These are phyloP conservation scores for Ophioceras dolichostomum DNA, from an alignment of 2,329 filamentous ascomycete species.

Conservation along the genomic window DNA sequence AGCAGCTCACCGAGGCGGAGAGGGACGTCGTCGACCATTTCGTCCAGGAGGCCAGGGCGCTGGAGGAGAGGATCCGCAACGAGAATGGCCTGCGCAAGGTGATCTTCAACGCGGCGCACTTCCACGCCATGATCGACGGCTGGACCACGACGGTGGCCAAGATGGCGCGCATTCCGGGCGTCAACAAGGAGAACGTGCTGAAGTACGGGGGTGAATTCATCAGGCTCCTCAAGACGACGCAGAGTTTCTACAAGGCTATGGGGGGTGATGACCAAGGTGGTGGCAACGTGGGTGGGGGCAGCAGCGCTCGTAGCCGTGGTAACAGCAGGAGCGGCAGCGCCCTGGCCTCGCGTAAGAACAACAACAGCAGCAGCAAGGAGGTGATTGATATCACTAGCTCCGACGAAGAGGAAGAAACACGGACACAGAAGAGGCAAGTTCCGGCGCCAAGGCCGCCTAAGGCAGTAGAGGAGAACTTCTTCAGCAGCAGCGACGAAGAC, in stretches of 20 bases:
- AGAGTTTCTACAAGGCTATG: conserved; percentile 37
- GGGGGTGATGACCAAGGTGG: conserved; percentile 12
- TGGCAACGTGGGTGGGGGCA: conserved; percentile 2
- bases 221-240: conserved; percentile 38
- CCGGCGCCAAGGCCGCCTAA: no score
- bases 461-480: conserved; percentile 48
- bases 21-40: conserved; percentile 53
- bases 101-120: conserved; percentile 56
- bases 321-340: background rate
- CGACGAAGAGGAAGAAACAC: conserved; percentile 20
- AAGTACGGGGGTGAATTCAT: conserved; percentile 50
- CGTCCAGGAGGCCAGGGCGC: conserved; percentile 44
- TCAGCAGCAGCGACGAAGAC: conserved; percentile 26
- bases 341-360: no score
- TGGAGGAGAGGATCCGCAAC: conserved; percentile 51
- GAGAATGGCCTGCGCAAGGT: conserved; percentile 41
- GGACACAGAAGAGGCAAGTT: conserved; percentile 1
- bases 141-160: conserved; percentile 50
- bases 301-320: conserved; percentile 5
- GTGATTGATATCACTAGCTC: conserved; percentile 45
- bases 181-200: conserved; percentile 49
- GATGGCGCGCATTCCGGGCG: conserved; percentile 51
- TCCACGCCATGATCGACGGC: conserved; percentile 60
- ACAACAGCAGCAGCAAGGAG: conserved; percentile 23
- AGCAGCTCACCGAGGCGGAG: conserved; percentile 43